Conservation (phyloP, 129 eudicot genomes). For the Flaveria trinervia region DNA sequence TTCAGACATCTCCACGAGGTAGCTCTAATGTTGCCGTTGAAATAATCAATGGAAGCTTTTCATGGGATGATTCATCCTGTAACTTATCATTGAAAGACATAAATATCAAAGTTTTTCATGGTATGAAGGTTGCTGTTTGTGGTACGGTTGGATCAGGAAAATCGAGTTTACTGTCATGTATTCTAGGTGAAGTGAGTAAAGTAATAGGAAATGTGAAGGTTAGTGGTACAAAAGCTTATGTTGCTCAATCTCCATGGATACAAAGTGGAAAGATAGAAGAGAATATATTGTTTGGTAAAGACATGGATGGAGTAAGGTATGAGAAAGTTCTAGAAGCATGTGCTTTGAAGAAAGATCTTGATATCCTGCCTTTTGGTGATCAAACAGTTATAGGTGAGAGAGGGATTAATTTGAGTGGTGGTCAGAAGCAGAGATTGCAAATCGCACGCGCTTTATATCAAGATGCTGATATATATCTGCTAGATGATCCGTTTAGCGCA, state of each 20-base stretch:
- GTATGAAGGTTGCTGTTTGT: conserved; percentile 84
- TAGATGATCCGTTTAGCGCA: conserved; percentile 96
- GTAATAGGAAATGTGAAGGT: conserved; percentile 60
- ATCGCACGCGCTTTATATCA: conserved; percentile 93
- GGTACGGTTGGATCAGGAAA: conserved; percentile 94
- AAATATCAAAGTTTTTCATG: conserved; percentile 54
- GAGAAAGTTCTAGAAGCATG: conserved; percentile 83
- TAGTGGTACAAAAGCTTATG: conserved; percentile 79
- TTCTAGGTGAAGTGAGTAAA: conserved; percentile 75
- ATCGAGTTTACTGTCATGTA: conserved; percentile 80
- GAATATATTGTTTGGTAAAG: conserved; percentile 73
- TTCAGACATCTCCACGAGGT: conserved; percentile 53
- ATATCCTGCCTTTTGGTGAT: conserved; percentile 82
- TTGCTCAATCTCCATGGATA: conserved; percentile 92
- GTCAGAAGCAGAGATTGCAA: conserved; percentile 96
- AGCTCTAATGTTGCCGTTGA: conserved; percentile 55
- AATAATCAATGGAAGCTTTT: conserved; percentile 59
- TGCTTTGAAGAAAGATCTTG: conserved; percentile 75
- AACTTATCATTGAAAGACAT: conserved; percentile 55
- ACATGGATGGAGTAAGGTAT: conserved; percentile 61
- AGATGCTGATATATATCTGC: conserved; percentile 79
- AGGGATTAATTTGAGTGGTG: conserved; percentile 95
- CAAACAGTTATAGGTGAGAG: conserved; percentile 90
- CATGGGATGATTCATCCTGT: conserved; percentile 61
- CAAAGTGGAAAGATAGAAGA: conserved; percentile 90